Evolutionary conservation across 2,329 filamentous ascomycete species (phyloP).

Genomic region (Pseudocercospora fuligena): DNA sequence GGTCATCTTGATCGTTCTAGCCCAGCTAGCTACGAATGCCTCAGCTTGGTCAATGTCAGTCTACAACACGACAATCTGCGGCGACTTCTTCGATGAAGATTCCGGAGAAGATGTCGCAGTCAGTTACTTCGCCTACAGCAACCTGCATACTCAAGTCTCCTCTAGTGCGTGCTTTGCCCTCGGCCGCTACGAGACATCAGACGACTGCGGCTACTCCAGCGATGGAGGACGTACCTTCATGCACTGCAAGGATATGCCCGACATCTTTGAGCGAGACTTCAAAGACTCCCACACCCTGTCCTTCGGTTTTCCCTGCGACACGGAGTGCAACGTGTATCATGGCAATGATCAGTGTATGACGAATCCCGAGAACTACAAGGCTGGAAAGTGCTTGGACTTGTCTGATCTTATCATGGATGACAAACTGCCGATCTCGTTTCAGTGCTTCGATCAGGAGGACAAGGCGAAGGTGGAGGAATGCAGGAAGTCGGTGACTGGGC

Average conservation of each 20-base stretch:
- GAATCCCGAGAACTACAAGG: neutral
- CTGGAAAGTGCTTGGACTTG: neutral
- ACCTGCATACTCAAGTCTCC: neutral
- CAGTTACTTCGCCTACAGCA: neutral
- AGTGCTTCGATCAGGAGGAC: neutral
- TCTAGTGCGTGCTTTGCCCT: neutral
- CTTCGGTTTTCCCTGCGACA: neutral
- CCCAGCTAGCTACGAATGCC: neutral
- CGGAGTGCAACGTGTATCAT: neutral
- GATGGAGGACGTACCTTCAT: neutral
- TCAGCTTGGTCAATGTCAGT: slow-evolving; percentile 8
- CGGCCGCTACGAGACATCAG: neutral
- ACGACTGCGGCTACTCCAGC: neutral
- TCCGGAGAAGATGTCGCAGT: neutral
- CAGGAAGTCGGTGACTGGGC: neutral
- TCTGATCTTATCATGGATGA: neutral
- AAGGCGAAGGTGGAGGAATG: neutral
- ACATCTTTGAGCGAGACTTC: neutral
- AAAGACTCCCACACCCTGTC: neutral
- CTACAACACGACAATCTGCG: slow-evolving; percentile 6
- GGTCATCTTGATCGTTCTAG: neutral
- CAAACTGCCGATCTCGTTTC: neutral
- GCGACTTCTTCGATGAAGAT: neutral
- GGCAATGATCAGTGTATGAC: neutral
- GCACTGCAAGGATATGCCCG: neutral